Evolutionary conservation across 495 filamentous ascomycete species (phyloP).

Genomic region (Lineolata rhizophorae): DNA sequence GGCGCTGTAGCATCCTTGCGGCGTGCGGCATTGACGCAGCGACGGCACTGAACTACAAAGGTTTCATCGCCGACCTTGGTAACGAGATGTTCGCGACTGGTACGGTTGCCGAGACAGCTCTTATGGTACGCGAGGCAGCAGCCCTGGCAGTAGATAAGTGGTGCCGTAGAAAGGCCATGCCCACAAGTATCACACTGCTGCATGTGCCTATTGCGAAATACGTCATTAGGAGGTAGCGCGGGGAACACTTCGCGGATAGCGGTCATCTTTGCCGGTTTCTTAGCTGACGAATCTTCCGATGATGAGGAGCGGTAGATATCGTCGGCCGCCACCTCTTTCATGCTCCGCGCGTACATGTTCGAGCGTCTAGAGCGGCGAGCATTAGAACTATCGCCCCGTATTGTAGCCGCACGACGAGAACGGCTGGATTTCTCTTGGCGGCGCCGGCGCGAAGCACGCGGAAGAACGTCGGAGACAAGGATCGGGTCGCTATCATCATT

Average conservation of each 20-base stretch:
- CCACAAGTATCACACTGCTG: constrained; percentile 52
- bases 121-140: constrained; percentile 71
- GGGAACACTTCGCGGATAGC: constrained; percentile 51
- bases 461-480: constrained; percentile 1
- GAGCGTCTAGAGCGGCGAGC: too few relatives aligned
- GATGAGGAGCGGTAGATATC: constrained; percentile 33
- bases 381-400: too few relatives aligned
- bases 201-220: constrained; percentile 47
- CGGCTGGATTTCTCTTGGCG: too few relatives aligned
- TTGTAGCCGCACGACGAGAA: too few relatives aligned
- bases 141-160: constrained; percentile 71
- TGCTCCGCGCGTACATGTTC: too few relatives aligned
- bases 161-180: constrained; percentile 25
- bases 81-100: constrained; percentile 61
- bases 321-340: too few relatives aligned
- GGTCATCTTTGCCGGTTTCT: constrained; percentile 29
- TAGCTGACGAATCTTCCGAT: constrained; percentile 4
- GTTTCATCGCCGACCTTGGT: constrained; percentile 63
- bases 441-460: too few relatives aligned
- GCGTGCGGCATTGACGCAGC: constrained; percentile 45
- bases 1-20: constrained; percentile 49
- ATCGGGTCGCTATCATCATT: neutral
- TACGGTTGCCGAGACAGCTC: constrained; percentile 53
- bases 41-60: constrained; percentile 78
- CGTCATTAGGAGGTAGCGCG: constrained; percentile 26